Evolutionary conservation across 495 filamentous ascomycete genomes (phyloP), one percentile per base, ranked within the genome.

Genomic region (Lophium mytilinum): DNA sequence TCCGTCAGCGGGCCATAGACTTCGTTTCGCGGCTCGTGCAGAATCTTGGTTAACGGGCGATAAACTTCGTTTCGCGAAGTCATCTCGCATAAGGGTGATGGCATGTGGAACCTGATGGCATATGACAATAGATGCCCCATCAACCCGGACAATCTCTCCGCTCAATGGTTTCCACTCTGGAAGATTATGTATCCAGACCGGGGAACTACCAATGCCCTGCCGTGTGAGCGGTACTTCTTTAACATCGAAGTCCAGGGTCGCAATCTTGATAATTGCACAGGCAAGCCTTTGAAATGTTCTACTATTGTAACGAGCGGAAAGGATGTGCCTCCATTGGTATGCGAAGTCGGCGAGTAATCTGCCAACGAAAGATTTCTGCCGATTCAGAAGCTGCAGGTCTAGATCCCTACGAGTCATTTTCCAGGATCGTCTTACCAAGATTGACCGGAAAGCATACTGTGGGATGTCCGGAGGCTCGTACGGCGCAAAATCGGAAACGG

Each of bases 91-190:
- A 12, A 61, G 48, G 4, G 53, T 52, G 40, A 61, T 41, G 3
- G 58, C 58, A 36, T 61, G 53, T 47, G 58, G 47, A 56, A 39
- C 18, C 52, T 56, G 53, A 39, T 56, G 46, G 48, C 47, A 56
- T 46, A 61, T 52, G 14, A 61, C 50, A 33, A 61, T 56, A 47
- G 58, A 61, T 39, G 58, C 56, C 34, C 53, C 48, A 52, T 53
- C 58, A 34, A 61, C 52, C 45, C 53, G 6, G 58, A 61, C 53
- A 15, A 61, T 61, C 21, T 56, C 24, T 53, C 49, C 58, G 53
- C 47, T 61, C 9, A 34, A 34, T 48, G 41, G 48, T 17, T 17
- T 48, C 58, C 58, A 61, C 50, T 61, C 58, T 39, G 58, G 58
- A 12, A 60, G 58, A 24, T 52, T 46, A 34, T 60, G 0, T 55